Base-by-base conservation (phyloP, 352 stramenopile genomes). In the Globisporangium lucens region DNA sequence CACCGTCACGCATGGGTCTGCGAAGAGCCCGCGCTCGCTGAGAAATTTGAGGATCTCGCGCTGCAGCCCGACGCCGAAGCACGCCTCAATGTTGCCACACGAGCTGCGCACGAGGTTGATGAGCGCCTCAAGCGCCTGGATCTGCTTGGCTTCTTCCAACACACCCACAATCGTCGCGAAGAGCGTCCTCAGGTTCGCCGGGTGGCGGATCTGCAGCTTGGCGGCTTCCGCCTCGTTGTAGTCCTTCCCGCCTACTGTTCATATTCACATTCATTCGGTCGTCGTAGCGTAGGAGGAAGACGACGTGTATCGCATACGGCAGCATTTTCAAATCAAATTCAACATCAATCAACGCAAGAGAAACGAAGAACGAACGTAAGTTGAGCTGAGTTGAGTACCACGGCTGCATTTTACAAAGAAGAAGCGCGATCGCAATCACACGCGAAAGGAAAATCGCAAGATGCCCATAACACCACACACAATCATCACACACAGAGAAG, bases 21-120 rank as follows among this genome's bases (percentile, higher is more conserved):
- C 66, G 64, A 90, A 93, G 13, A 94, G 70, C 7, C 76, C 87
- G 27, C 82, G 77, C 56, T 90, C 78, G 56, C 82, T 90, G 6
- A 95, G 70, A 59, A 93, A 95, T 24, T 67, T 56, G 22, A 95
- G 61, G 51, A 93, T 87, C n/a, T 89, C 78, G n/a, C 76, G 78
- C 59, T 91, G 87, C 20, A 95, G 71, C 0, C 83, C 84, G n/a
- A 78, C 82, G 53, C 79, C 82, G 27, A 77, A 87, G 59, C 85
- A 93, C 22, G 83, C 79, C 49, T 95, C 85, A 20, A 91, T 79
- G 66, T 93, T 95, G 38, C 79, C 75, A 66, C 83, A 94, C 67
- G 77, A 91, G 67, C 79, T 89, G 33, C 79, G 83, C 51, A 93
- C 83, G 56, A 95, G 82, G 46, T 84, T 89, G 61, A 93, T 89